Evolutionary conservation across 1,139 yeast genomes (phyloP).

Genomic region (Yamadazyma epiphylla): DNA sequence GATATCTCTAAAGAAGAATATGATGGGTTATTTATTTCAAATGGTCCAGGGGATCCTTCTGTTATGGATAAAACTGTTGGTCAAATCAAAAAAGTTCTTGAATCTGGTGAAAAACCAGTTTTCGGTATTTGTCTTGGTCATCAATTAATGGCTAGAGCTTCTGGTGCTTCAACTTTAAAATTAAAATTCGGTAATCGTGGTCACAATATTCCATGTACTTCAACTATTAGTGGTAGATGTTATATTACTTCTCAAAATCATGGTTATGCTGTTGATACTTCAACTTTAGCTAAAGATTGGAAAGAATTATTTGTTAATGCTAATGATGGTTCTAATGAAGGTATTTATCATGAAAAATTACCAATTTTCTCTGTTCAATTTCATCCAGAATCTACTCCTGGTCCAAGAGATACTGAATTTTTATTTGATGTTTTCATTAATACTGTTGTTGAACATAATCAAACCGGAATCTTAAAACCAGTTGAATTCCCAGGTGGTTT

Average conservation of each 20-base stretch:
- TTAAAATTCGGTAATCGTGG: conserved; percentile 99
- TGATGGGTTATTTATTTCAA: conserved; percentile 94
- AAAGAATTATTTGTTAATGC: conserved; percentile 92
- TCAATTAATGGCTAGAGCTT: conserved; percentile 92
- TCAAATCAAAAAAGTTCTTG: conserved; percentile 54
- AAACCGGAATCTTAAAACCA: conserved; percentile 57
- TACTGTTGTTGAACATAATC: conserved; percentile 63
- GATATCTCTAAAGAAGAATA: conserved; percentile 75
- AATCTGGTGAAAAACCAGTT: conserved; percentile 67
- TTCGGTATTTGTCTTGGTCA: conserved; percentile 99
- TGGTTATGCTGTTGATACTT: conserved; percentile 93
- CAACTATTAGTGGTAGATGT: conserved; percentile 90
- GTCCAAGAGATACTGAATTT: conserved; percentile 98
- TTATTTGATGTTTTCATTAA: conserved; percentile 90
- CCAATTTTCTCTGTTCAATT: conserved; percentile 99
- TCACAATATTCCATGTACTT: conserved; percentile 97
- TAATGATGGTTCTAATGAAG: conserved; percentile 97
- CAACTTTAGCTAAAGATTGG: conserved; percentile 77
- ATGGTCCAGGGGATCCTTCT: conserved; percentile 99
- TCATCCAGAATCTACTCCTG: conserved; percentile 99
- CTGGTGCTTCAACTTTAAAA: conserved; percentile 90
- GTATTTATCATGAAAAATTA: conserved; percentile 83
- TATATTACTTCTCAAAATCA: conserved; percentile 98
- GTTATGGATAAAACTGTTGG: conserved; percentile 66
- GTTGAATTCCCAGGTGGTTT: conserved; percentile 91